phyloP scores from a whole-genome alignment of 805 yeast genomes.

The Sungouiella blattae region DNA sequence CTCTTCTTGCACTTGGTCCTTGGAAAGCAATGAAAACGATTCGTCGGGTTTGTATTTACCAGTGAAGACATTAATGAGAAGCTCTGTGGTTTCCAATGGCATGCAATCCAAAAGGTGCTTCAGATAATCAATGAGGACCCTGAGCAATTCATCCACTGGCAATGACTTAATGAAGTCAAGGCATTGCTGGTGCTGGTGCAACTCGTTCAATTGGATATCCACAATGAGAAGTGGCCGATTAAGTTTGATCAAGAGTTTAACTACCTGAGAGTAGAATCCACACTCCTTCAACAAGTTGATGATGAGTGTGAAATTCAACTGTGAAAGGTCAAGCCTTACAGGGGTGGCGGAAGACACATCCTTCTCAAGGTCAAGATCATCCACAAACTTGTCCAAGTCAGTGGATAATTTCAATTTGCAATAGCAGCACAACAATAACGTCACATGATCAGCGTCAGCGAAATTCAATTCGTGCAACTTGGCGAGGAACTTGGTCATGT shows the following conservation, averaged over 20 bases:
- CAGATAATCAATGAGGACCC: conserved; percentile 66
- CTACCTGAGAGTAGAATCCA: conserved; percentile 63
- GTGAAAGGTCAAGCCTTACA: conserved; percentile 7
- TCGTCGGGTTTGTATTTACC: conserved; percentile 62
- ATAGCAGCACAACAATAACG: conserved; percentile 71
- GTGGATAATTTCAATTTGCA: conserved; percentile 67
- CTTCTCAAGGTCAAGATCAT: conserved; percentile 30
- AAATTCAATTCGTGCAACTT: conserved; percentile 50
- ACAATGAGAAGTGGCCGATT: conserved; percentile 75
- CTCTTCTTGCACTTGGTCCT: background rate
- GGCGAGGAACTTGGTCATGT: conserved; percentile 61
- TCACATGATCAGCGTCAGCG: conserved; percentile 78
- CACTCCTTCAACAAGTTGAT: conserved; percentile 71
- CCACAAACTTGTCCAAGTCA: conserved; percentile 56
- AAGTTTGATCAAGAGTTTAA: conserved; percentile 62
- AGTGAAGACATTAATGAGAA: conserved; percentile 83
- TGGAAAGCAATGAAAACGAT: conserved; percentile 10
- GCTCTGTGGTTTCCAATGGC: conserved; percentile 79
- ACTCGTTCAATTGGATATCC: conserved; percentile 65
- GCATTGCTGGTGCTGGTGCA: conserved; percentile 57
- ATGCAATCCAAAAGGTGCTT: conserved; percentile 58
- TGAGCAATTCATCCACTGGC: conserved; percentile 69
- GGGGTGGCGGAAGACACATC: conserved; percentile 5
- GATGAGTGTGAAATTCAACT: conserved; percentile 57
- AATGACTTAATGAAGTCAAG: conserved; percentile 65